These are phyloP conservation scores for Yarrowia deformans DNA, from an alignment of 805 yeast genomes.

Conservation along the genomic window DNA sequence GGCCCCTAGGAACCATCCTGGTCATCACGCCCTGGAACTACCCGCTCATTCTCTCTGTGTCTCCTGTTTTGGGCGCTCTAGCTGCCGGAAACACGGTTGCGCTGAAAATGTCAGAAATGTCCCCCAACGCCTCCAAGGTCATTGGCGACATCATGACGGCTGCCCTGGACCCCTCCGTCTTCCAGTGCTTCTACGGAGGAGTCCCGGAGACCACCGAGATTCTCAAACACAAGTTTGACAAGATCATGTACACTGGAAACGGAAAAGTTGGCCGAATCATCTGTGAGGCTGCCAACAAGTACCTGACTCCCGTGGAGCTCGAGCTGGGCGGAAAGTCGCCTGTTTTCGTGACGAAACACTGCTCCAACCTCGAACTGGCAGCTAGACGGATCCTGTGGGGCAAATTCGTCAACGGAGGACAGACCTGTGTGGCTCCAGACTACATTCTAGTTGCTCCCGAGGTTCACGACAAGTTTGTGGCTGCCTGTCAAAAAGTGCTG, in stretches of 20 bases:
- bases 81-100: slow-evolving; percentile 85
- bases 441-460: slow-evolving; percentile 72
- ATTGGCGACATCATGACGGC: slow-evolving; percentile 63
- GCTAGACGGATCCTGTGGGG: slow-evolving; percentile 79
- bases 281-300: slow-evolving; percentile 80
- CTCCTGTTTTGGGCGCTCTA: slow-evolving; percentile 79
- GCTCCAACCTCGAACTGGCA: slow-evolving; percentile 45
- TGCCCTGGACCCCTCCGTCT: slow-evolving; percentile 63
- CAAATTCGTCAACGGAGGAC: slow-evolving; percentile 83
- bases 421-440: slow-evolving; percentile 90
- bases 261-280: slow-evolving; percentile 76
- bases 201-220: slow-evolving; percentile 66
- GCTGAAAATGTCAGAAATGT: slow-evolving; percentile 73
- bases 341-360: slow-evolving; percentile 53
- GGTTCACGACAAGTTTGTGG: slow-evolving; percentile 61
- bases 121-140: slow-evolving; percentile 64
- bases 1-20: slow-evolving; percentile 67
- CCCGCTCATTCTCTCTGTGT: slow-evolving; percentile 68
- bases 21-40: slow-evolving; percentile 81
- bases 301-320: slow-evolving; percentile 76
- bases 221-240: slow-evolving; percentile 72
- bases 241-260: slow-evolving; percentile 87
- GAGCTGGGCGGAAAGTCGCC: slow-evolving; percentile 97
- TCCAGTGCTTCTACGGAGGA: slow-evolving; percentile 76
- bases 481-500: slow-evolving; percentile 53